Percentiles rank a stretch among this genome's conserved stretches.
Evolutionary conservation across 2,329 filamentous ascomycete genomes (phyloP).

Genomic region (Ophioceras dolichostomum): DNA sequence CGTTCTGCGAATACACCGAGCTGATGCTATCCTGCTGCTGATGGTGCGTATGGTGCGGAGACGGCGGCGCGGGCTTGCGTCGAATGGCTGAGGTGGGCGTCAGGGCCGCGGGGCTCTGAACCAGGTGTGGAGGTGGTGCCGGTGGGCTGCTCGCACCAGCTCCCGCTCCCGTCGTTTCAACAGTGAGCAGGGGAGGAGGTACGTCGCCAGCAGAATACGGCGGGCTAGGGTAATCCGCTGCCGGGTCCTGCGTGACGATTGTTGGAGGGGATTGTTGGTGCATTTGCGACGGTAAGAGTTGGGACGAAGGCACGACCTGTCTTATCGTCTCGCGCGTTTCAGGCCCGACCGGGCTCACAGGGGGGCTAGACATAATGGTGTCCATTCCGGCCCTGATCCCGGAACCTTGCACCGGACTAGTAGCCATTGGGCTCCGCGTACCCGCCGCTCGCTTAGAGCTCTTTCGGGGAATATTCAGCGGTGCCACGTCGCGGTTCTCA

Average conservation of each 20-base stretch:
- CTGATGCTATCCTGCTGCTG: conserved; percentile 7
- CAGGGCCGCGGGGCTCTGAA: not conserved
- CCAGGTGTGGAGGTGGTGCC: not conserved
- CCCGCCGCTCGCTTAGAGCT: conserved; percentile 31
- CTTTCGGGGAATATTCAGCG: conserved; percentile 43
- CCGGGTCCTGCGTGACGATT: conserved; percentile 1
- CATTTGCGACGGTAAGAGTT: conserved; percentile 8
- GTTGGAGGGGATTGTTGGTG: too few species aligned
- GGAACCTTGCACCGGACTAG: conserved; percentile 2
- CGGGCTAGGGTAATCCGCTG: conserved; percentile 23
- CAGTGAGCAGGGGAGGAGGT: not conserved
- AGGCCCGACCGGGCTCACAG: conserved; percentile 15
- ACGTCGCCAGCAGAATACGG: conserved; percentile 18
- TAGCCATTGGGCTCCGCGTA: too few species aligned
- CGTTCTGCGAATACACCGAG: conserved; percentile 7
- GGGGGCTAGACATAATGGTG: conserved; percentile 12
- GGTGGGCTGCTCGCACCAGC: not conserved
- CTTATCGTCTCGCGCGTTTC: conserved; percentile 19
- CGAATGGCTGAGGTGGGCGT: not conserved
- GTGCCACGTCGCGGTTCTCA: conserved; percentile 43
- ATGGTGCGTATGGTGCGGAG: not conserved
- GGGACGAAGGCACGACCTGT: conserved; percentile 22
- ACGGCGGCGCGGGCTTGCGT: conserved; percentile 1
- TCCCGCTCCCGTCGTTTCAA: not conserved
- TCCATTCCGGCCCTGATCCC: conserved; percentile 4